These are phyloP conservation scores for Micractinium sp. DNA, from an alignment of 139 green algal species.

Conservation along the genomic window DNA sequence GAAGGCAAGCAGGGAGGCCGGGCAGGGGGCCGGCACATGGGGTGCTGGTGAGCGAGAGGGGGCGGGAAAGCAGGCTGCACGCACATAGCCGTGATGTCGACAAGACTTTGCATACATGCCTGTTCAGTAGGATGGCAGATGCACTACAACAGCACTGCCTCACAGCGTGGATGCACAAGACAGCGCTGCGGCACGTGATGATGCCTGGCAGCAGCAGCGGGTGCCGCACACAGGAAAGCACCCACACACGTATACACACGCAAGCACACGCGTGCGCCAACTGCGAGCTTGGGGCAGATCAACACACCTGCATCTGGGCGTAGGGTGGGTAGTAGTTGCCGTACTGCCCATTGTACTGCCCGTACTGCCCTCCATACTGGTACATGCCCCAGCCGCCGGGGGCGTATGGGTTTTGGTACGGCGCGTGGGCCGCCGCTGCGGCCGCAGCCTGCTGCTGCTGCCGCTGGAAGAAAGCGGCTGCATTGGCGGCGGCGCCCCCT, in stretches of 20 bases:
- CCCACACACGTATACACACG: too few species aligned
- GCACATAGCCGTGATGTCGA: background rate
- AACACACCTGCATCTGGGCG: background rate
- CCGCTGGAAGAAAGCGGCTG: background rate
- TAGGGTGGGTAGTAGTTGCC: conserved; percentile 3
- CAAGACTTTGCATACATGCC: too few species aligned
- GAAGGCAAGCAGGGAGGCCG: background rate
- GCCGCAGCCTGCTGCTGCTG: conserved; percentile 19
- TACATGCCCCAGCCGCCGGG: conserved; percentile 4
- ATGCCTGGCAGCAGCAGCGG: too few species aligned
- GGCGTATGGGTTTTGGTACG: background rate
- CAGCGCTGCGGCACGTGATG: too few species aligned
- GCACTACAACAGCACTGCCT: too few species aligned
- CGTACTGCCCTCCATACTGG: conserved; percentile 1
- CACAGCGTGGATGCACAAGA: too few species aligned
- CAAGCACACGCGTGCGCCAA: too few species aligned
- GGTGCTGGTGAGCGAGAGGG: background rate
- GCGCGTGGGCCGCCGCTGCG: background rate
- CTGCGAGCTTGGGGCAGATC: too few species aligned
- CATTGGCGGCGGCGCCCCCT: background rate
- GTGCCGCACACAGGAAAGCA: too few species aligned
- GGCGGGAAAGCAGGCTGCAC: background rate
- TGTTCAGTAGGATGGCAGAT: too few species aligned
- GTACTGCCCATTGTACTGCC: background rate
- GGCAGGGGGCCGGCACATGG: too few species aligned